These are phyloP conservation scores for Halenospora varia DNA, from an alignment of 495 filamentous ascomycete genomes.

Conservation along the genomic window DNA sequence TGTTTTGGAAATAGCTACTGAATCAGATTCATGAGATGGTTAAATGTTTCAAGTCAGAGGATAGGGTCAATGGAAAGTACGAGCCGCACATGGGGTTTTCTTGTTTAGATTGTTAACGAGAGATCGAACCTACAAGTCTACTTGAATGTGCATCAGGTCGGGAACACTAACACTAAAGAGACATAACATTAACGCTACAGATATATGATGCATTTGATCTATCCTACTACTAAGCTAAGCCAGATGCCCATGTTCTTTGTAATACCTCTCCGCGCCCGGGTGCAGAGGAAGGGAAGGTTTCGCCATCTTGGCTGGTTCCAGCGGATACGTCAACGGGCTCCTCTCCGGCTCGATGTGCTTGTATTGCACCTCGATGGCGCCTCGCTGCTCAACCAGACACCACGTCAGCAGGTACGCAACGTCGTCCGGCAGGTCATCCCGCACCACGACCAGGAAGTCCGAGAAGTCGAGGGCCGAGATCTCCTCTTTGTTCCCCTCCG, in stretches of 20 bases:
- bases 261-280: background rate
- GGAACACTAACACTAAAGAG: background rate
- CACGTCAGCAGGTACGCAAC: slow-evolving; percentile 20
- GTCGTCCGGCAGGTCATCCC: slow-evolving; percentile 22
- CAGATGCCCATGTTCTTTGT: background rate
- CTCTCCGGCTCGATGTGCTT: slow-evolving; percentile 14
- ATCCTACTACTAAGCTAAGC: no score
- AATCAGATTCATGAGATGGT: background rate
- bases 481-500: background rate
- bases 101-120: background rate
- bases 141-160: background rate
- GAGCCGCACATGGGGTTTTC: background rate
- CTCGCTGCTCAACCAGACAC: slow-evolving; percentile 17
- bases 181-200: background rate
- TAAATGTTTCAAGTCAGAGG: background rate
- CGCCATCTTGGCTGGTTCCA: slow-evolving; percentile 21
- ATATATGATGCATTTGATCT: background rate
- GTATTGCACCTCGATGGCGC: slow-evolving; percentile 17
- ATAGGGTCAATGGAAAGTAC: background rate
- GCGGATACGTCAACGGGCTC: slow-evolving; percentile 17
- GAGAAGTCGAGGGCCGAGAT: slow-evolving; percentile 22
- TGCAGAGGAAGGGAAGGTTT: background rate
- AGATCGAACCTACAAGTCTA: background rate
- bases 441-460: slow-evolving; percentile 21
- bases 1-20: background rate